A percentile compares a stretch with the other conserved stretches of the same genome.
These are phyloP conservation scores for Falciphora oryzae DNA, from an alignment of 2,329 filamentous ascomycete species.

Conservation along the genomic window DNA sequence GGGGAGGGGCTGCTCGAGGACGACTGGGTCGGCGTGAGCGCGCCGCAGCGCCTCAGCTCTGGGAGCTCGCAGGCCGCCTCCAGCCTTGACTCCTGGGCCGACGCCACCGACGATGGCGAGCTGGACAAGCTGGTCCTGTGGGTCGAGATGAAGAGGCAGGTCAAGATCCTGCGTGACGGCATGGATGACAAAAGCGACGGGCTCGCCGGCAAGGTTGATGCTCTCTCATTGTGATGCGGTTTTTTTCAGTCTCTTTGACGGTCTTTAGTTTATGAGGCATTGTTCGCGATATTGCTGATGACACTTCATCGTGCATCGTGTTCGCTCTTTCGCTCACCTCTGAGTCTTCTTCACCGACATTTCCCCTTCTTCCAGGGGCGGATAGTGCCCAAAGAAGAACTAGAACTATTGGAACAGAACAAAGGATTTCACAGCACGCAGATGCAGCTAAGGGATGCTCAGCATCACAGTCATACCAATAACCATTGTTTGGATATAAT, in stretches of 20 bases:
- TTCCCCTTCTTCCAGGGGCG: background rate
- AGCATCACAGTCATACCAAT: background rate
- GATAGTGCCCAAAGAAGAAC: background rate
- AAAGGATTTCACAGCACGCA: no score
- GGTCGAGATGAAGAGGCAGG: conserved; percentile 58
- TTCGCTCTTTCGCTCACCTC: background rate
- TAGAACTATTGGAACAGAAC: no score
- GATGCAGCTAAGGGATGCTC: no score
- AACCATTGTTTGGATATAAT: background rate
- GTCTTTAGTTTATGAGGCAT: background rate
- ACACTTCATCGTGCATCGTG: background rate
- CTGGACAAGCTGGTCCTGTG: conserved; percentile 50
- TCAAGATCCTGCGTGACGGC: conserved; percentile 54
- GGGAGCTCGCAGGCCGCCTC: conserved; percentile 10
- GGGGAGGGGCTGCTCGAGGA: conserved; percentile 13
- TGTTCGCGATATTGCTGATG: background rate
- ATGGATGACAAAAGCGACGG: conserved; percentile 33
- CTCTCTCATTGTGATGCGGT: background rate
- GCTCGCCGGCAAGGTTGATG: background rate
- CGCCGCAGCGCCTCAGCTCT: background rate
- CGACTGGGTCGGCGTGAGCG: conserved; percentile 19
- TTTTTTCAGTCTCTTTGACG: background rate
- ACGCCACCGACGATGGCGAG: conserved; percentile 33
- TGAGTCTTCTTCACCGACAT: no score
- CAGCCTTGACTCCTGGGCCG: conserved; percentile 31